Conservation (phyloP, 441 rosid genomes). For the Populus hybrid region DNA sequence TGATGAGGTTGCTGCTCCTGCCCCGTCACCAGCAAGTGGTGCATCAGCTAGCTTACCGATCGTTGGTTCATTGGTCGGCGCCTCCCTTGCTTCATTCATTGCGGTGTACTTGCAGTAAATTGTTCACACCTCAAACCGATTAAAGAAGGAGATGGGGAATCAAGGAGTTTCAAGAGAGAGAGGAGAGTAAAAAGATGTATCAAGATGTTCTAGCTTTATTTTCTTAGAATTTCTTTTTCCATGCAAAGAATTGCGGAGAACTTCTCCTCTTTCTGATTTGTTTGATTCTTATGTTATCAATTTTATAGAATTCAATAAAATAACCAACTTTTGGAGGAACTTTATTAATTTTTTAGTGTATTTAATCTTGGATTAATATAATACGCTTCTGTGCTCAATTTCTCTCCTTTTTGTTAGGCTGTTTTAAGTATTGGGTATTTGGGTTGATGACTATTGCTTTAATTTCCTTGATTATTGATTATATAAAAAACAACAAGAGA, state of each 20-base stretch:
- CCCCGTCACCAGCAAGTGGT: conserved; percentile 38
- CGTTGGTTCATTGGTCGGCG: conserved; percentile 59
- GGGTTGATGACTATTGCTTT: no score
- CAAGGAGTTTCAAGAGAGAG: background rate
- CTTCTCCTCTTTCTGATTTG: background rate
- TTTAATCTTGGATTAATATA: no score
- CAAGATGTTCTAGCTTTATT: conserved; percentile 14
- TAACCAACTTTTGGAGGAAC: background rate
- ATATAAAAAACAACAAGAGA: no score
- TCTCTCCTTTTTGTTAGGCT: background rate
- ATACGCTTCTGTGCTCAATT: background rate
- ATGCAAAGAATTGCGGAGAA: background rate
- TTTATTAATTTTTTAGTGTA: background rate
- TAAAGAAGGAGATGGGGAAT: background rate
- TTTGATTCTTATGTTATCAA: background rate
- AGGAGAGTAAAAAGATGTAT: background rate
- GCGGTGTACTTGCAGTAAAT: conserved; percentile 53
- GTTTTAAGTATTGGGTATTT: background rate
- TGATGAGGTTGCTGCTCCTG: conserved; percentile 38
- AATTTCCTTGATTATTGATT: no score
- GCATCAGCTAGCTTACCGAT: conserved; percentile 44
- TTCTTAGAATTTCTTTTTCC: background rate
- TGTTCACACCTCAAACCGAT: background rate
- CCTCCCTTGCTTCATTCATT: conserved; percentile 55
- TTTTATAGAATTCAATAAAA: conserved; percentile 3